These are phyloP conservation scores for Picochlorum sp. DNA, from an alignment of 139 green algal genomes.

Conservation along the genomic window DNA sequence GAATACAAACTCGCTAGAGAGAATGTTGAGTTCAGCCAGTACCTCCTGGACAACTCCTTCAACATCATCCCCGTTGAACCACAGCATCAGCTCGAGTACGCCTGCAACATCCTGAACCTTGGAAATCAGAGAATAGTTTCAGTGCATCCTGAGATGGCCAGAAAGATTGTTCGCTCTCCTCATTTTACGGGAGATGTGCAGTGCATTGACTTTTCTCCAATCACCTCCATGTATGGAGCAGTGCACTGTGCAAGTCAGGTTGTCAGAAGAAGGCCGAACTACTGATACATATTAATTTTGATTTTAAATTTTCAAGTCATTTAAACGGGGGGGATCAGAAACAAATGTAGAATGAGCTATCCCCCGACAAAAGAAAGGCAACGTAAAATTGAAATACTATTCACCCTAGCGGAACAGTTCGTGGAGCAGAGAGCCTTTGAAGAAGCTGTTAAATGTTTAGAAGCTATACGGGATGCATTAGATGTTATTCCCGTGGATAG, in stretches of 20 bases:
- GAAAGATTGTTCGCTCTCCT: slow-evolving; percentile 68
- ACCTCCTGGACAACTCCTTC: slow-evolving; percentile 73
- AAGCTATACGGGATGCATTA: background rate
- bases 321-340: background rate
- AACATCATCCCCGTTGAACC: slow-evolving; percentile 81
- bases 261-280: slow-evolving; percentile 19
- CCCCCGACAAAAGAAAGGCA: background rate
- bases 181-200: slow-evolving; percentile 70
- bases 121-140: slow-evolving; percentile 74
- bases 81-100: slow-evolving; percentile 84
- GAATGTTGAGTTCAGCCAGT: slow-evolving; percentile 72
- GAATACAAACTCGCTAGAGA: slow-evolving; percentile 4
- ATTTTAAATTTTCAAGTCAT: background rate
- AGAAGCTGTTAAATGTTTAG: slow-evolving; percentile 13
- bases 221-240: slow-evolving; percentile 91
- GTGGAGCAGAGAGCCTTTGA: background rate
- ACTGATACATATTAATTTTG: background rate
- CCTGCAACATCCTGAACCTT: slow-evolving; percentile 86
- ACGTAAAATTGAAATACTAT: slow-evolving; percentile 6
- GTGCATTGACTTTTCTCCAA: slow-evolving; percentile 74
- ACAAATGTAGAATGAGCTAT: background rate
- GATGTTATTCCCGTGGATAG: slow-evolving; percentile 5
- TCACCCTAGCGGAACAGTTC: slow-evolving; percentile 11
- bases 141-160: slow-evolving; percentile 64
- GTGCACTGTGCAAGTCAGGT: slow-evolving; percentile 90